Base-by-base conservation (phyloP, 306 rosid species). In the Quercus wislizeni region DNA sequence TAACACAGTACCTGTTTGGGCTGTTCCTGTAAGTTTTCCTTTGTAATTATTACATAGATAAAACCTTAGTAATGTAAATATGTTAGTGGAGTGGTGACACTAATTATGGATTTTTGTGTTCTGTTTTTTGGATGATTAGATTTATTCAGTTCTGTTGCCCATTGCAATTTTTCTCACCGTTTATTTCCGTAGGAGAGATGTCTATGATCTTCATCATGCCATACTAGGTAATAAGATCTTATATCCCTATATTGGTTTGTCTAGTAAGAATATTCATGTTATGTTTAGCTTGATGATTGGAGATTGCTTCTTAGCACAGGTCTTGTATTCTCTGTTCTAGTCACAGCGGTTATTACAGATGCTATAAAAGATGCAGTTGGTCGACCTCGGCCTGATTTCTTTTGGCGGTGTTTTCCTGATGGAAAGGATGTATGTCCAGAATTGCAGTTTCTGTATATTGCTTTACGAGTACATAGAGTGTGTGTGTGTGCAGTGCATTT, bases 381-480 rank as follows among this genome's bases (percentile, higher is more conserved):
- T 30, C 92, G 98, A 64, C 98, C 98, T 71, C 97, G 98, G 72
- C 98, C 98, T 0, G 92, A 94, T 87, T 94, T 94, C 89, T 94
- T 94, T 69, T 94, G 97, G 98, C 91, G 97, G 58, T 94, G 98
- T 86, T 94, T 94, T 80, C 98, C 98, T 5, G 97, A 94, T 81
- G 98, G 98, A 85, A 94, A 92, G 79, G 97, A 89, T 82, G 98
- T 94, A 87, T 54, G 90, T 83, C 71, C 61, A 43, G 14, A 82
- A 81, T 69, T 74, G 56, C 54, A 31, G 55, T 59, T 74, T 57
- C 56, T 69, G 51, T 8, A 46, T 27, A 58, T 31, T 76, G 27
- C 76, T 74, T 19, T 18, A 7, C 38, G 67, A 20, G 72, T 33
- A 31, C 25, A 67, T 19, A 35, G 52, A 35, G 72, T n/a, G 51